Base-by-base conservation (phyloP, 2,329 filamentous ascomycete species). In the Rhinocladiella mackenziei region DNA sequence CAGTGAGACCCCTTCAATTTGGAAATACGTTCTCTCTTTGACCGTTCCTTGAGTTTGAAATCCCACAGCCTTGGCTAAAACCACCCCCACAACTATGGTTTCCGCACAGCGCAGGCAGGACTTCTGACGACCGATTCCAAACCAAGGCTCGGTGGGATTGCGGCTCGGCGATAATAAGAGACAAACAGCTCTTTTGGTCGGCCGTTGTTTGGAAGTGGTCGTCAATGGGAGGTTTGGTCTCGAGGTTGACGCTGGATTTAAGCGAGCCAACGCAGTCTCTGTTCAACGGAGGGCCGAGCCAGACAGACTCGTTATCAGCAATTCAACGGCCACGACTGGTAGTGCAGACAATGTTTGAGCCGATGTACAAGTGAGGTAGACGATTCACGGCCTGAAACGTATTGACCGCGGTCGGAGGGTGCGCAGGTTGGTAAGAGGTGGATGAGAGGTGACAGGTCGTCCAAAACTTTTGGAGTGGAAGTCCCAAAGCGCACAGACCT, bases 381-480 rank as follows among this genome's bases (percentile, higher is more conserved):
- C 23, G 23, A 11, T 11, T 11, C 7, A 11, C 11, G 11, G 23
- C 7, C 11, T 26, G 23, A 26, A 26, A 26, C 23, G 23, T 7
- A 26, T 26, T 26, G 11, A 26, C 23, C 23, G 23, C 23, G 23
- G 23, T 11, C 11, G 14, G 14, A 7, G 18, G 22, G 8, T 10
- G 6, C n/a, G 29, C 17, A 22, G 26, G 33, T 25, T n/a, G 28
- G 18, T 18, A 14, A 10, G 42, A 25, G 36, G 22, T 25, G 17
- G 19, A 22, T 25, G 35, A 14, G 15, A 36, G 40, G 43, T 29
- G 37, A 46, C 43, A 50, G 43, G 39, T 50, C 39, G 39, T 32
- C 48, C 39, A 43, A 50, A 47, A 47, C 37, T 25, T 50, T 50
- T 47, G 46, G 40, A 47, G 48, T 43, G 43, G 39, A 26, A 36